These are phyloP conservation scores for Lachnellula occidentalis DNA, from an alignment of 2,329 filamentous ascomycete species.

Conservation along the genomic window DNA sequence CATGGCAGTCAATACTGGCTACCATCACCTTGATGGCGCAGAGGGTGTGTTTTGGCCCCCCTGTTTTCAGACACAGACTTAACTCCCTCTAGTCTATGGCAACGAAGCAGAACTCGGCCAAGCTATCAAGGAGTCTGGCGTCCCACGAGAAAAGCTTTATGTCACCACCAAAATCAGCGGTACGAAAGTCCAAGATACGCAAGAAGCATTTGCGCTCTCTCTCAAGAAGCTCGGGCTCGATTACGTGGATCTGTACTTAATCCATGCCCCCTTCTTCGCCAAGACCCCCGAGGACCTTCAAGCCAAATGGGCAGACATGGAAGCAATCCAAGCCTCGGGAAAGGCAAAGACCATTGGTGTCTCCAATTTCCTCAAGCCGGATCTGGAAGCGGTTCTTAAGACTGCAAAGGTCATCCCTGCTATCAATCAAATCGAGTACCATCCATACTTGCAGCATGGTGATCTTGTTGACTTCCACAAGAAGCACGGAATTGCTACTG, in stretches of 20 bases:
- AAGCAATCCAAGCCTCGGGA: slow-evolving; percentile 62
- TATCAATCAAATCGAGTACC: slow-evolving; percentile 77
- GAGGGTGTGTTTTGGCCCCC: slow-evolving; percentile 44
- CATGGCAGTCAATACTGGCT: slow-evolving; percentile 63
- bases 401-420: slow-evolving; percentile 59
- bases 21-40: slow-evolving; percentile 68
- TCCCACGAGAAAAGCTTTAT: slow-evolving; percentile 64
- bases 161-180: slow-evolving; percentile 56
- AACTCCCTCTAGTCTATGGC: slow-evolving; percentile 43
- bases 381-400: slow-evolving; percentile 51
- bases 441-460: slow-evolving; percentile 67
- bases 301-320: slow-evolving; percentile 52
- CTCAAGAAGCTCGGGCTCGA: slow-evolving; percentile 62
- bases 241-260: slow-evolving; percentile 67
- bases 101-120: slow-evolving; percentile 66
- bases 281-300: slow-evolving; percentile 48
- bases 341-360: slow-evolving; percentile 68
- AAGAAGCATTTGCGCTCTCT: slow-evolving; percentile 49
- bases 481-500: slow-evolving; percentile 50
- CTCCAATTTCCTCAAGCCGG: slow-evolving; percentile 61
- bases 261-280: slow-evolving; percentile 53
- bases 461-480: slow-evolving; percentile 45
- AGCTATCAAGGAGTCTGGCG: slow-evolving; percentile 61
- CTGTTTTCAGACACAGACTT: neutral
- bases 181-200: slow-evolving; percentile 28